Evolutionary conservation across 177 flowering plant genomes (phyloP), one percentile per base, ranked within the genome.

Genomic region (Telopea speciosissima): DNA sequence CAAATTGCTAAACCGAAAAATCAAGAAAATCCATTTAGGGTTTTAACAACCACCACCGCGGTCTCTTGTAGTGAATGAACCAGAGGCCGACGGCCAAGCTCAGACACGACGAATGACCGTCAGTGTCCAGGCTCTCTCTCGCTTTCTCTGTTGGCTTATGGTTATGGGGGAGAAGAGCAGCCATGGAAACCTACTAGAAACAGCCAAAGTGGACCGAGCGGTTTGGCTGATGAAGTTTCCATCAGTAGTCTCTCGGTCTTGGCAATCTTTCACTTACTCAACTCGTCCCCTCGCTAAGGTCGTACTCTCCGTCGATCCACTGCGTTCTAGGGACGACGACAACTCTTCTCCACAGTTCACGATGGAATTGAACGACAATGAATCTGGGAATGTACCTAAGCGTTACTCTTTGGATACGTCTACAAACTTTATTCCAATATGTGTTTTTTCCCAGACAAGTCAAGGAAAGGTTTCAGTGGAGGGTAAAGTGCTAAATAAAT

Each of bases 401-500:
- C 12, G 68, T 69, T 88, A 80, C 77, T 66, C 85, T 0, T 78
- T 86, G 87, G 79, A 86, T 45, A 86, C 86, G 87, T 82, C 85
- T 22, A 79, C 71, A 58, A 88, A 83, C 68, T 79, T 86, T 22
- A 36, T 83, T 63, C 88, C 89, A 14, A 82, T 88, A 89, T 86
- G 83, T 61, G 84, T 83, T 24, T 85, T 88, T 73, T 78, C 89
- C 17, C 88, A 86, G 76, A 78, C 88, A 69, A 44, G 80, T 24
- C 83, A 86, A 79, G 89, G 91, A 68, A 90, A 75, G 74, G 4
- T 81, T 11, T 72, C 86, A 8, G 86, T 85, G 31, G 95, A 90
- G 75, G 95, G 95, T 21, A 90, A 85, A 76, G 85, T 88, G 71
- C 69, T 76, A 67, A 73, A 85, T 75, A 87, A 86, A 79, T 88